Base-by-base conservation (phyloP, 2,329 filamentous ascomycete genomes). In the Dendryphion nanum region DNA sequence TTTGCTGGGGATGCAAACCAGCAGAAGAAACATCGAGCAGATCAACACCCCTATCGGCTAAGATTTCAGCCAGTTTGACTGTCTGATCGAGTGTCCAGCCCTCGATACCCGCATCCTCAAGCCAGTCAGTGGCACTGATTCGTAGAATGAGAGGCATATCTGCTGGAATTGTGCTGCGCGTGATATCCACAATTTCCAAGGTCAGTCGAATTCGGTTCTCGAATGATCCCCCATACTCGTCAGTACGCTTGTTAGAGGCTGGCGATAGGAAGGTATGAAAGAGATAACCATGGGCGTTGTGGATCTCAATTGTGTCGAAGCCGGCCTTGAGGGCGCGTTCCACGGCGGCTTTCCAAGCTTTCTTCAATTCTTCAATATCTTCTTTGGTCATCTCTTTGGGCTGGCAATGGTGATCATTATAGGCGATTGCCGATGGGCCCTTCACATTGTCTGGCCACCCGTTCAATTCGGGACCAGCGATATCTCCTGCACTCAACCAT, bases 1-100 rank as follows among this genome's bases (percentile, higher is more conserved):
- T 71, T 58, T 86, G 82, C 30, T 66, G 61, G 23, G 72, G 64
- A 59, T 81, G 77, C 59, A 86, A 85, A 26, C 86, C 90, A 21
- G 82, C 88, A 1, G 82, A 83, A 51, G 83, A 89, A 40, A 95
- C 80, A 61, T 96, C 90, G 19, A 95, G 74, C 13, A 95, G 71
- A 61, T 96, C 90, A 30, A 95, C 77, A 19, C 90, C 90, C 10
- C 76, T 72, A 0, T 76, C 78, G 0, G 86, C 85, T 1, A 96
- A 76, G 7, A 84, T 70, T 58, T 72, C 60, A 0, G 86, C 83
- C 1, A 93, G 75, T 33, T 71, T 71, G 19, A 80, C 72, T 0
- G 80, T 82, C 38, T 91, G 76, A 13, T 81, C 75, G 2, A 79
- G 50, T 0, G 76, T 84, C 86, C 87, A 93, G 52, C 76, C 79